Evolutionary conservation across 495 filamentous ascomycete genomes (phyloP), one percentile per base, ranked within the genome.

Genomic region (Penicillium diatomitis): DNA sequence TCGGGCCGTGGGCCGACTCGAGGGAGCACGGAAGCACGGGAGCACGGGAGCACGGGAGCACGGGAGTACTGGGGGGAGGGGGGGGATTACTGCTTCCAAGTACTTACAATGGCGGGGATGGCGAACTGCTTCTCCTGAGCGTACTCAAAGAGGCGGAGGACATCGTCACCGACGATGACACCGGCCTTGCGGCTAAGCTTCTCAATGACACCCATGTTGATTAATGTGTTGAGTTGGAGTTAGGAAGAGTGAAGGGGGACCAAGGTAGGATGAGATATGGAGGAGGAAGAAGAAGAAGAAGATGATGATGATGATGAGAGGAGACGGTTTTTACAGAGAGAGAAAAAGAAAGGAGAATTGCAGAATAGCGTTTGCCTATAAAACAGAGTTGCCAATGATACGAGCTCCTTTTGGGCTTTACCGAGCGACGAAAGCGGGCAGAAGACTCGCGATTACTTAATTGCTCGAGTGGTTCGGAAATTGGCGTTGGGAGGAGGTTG

Each of bases 131-230:
- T 75, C 75, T 92, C 79, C 62, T 90, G 82, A 42, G 85, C 85
- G 67, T 95, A 86, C 64, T 85, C 78, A 52, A 96, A 94, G 56
- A 94, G 86, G 73, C 61, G 65, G 55, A 70, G 64, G 58, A 92
- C 87, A 69, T 92, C 87, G 59, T 92, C 85, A 61, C 87, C 87
- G 67, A 86, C 81, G 73, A 90, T 88, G 75, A 94, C 88, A 63
- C 88, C 88, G 58, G 74, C 62, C 80, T 90, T 91, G 67, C 85
- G 81, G 68, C 66, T 79, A 44, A 92, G 80, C 63, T 82, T 68
- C 50, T 85, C 80, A 53, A 71, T 61, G 58, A 67, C 75, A 79
- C 83, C 81, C 81, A 85, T 85, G 61, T 52, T 80, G 69, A 57
- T 51, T 80, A 68, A 58, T 54, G 40, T 12, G 10, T 31, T 20